Conservation (phyloP, 345 rosid genomes). For the Sisymbrium irio region DNA sequence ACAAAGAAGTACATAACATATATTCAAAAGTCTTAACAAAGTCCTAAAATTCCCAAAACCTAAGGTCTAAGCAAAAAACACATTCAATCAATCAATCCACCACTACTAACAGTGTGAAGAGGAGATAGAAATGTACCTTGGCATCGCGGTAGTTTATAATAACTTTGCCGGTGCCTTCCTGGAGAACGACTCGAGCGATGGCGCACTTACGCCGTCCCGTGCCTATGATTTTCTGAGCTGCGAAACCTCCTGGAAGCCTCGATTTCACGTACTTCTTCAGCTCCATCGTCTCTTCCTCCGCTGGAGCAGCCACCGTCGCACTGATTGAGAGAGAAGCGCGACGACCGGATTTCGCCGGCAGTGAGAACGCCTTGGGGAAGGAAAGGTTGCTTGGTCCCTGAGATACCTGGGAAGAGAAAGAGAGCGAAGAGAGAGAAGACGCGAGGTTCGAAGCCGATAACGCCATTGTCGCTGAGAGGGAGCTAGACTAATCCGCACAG, state of each 20-base stretch:
- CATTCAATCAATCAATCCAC: too few species aligned
- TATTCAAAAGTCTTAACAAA: too few species aligned
- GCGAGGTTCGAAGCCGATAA: slow-evolving; percentile 57
- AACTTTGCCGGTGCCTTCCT: slow-evolving; percentile 87
- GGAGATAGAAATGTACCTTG: slow-evolving; percentile 37
- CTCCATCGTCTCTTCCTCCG: slow-evolving; percentile 37
- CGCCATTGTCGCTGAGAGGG: slow-evolving; percentile 44
- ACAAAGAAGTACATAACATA: too few species aligned
- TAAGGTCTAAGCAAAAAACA: not conserved
- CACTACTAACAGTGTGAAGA: too few species aligned
- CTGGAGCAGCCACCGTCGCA: slow-evolving; percentile 51
- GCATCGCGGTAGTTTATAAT: slow-evolving; percentile 87
- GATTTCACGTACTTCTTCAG: slow-evolving; percentile 74
- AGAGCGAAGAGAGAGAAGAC: slow-evolving; percentile 69
- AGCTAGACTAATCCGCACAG: not conserved
- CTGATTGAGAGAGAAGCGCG: slow-evolving; percentile 42
- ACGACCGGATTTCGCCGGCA: slow-evolving; percentile 35
- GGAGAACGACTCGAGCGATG: slow-evolving; percentile 87
- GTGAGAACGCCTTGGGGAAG: slow-evolving; percentile 34
- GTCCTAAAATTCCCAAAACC: not conserved
- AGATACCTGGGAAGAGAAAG: slow-evolving; percentile 73
- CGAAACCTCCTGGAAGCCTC: slow-evolving; percentile 91
- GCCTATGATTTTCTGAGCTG: slow-evolving; percentile 80
- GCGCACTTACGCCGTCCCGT: slow-evolving; percentile 94
- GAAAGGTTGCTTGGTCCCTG: slow-evolving; percentile 43